A percentile compares a stretch with the other conserved stretches of the same genome.
These are phyloP conservation scores for Saccharomycopsis malanga DNA, from an alignment of 805 yeast genomes.

Conservation along the genomic window DNA sequence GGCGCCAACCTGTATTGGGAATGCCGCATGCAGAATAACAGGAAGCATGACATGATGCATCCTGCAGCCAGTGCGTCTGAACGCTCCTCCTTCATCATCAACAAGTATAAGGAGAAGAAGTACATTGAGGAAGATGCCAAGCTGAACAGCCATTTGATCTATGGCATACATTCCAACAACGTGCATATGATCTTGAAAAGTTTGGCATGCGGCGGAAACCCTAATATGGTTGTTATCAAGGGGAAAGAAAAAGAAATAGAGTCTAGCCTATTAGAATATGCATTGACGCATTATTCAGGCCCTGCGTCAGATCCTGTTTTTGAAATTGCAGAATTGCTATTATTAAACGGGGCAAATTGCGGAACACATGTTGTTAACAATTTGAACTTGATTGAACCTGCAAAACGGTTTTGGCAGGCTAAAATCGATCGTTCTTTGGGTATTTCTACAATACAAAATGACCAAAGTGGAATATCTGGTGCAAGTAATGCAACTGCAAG, in stretches of 20 bases:
- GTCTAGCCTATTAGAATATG: conserved; percentile 40
- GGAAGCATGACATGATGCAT: conserved; percentile 26
- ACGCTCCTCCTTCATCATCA: conserved; percentile 51
- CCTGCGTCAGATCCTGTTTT: conserved; percentile 31
- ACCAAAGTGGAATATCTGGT: too few relatives aligned
- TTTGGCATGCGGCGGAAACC: conserved; percentile 43
- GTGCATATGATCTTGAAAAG: conserved; percentile 37
- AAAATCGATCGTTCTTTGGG: conserved; percentile 30
- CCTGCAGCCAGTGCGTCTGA: conserved; percentile 36
- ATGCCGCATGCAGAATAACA: conserved; percentile 25
- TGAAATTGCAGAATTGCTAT: conserved; percentile 48
- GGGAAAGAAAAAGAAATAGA: conserved; percentile 25
- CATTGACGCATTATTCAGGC: conserved; percentile 40
- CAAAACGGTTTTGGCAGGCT: conserved; percentile 47
- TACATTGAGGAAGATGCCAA: conserved; percentile 31
- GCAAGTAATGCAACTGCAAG: background rate
- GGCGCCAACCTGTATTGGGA: conserved; percentile 58
- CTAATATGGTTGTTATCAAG: conserved; percentile 34
- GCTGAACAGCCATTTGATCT: conserved; percentile 37
- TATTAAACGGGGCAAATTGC: conserved; percentile 48
- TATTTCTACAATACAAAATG: background rate
- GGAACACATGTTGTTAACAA: conserved; percentile 32
- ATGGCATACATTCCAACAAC: conserved; percentile 46
- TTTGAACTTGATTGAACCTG: conserved; percentile 38
- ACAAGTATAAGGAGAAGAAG: conserved; percentile 54